phyloP scores from a whole-genome alignment of 2,329 filamentous ascomycete genomes.

The Fusarium equiseti region DNA sequence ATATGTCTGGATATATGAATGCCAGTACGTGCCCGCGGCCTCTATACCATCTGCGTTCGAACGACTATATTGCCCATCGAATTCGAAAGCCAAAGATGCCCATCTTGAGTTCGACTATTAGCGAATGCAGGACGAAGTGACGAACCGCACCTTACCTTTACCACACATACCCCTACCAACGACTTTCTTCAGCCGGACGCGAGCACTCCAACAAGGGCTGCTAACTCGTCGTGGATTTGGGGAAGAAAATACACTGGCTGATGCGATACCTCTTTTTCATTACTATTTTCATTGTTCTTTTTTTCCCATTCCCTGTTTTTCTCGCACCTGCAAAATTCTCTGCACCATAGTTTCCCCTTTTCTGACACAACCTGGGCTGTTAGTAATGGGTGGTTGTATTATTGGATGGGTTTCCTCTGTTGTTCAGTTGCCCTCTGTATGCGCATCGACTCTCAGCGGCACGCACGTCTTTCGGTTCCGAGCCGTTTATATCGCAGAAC shows the following conservation, averaged over 20 bases:
- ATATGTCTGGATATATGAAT: slow-evolving; percentile 49
- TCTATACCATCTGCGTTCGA: slow-evolving; percentile 49
- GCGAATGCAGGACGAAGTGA: slow-evolving; percentile 57
- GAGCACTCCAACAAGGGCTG: slow-evolving; percentile 41
- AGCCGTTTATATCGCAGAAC: slow-evolving; percentile 32
- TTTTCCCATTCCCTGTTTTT: slow-evolving; percentile 41
- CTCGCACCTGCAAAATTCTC: slow-evolving; percentile 49
- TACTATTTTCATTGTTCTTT: slow-evolving; percentile 42
- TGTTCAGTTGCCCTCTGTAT: slow-evolving; percentile 47
- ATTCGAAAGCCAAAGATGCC: slow-evolving; percentile 48
- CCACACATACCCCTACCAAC: slow-evolving; percentile 50
- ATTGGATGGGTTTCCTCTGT: slow-evolving; percentile 51
- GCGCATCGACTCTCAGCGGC: slow-evolving; percentile 37
- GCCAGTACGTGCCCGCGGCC: slow-evolving; percentile 45
- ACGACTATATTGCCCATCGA: slow-evolving; percentile 50
- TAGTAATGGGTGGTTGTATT: slow-evolving; percentile 54
- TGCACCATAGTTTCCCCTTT: slow-evolving; percentile 52
- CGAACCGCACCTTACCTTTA: slow-evolving; percentile 52
- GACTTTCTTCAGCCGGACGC: slow-evolving; percentile 43
- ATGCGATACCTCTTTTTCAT: slow-evolving; percentile 54
- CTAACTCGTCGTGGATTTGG: slow-evolving; percentile 44
- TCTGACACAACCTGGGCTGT: slow-evolving; percentile 48
- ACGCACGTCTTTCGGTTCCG: slow-evolving; percentile 32
- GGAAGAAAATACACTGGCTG: slow-evolving; percentile 46
- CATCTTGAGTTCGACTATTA: slow-evolving; percentile 52